phyloP scores from a whole-genome alignment of 2,329 filamentous ascomycete species.

The Ceratocystis papillata region DNA sequence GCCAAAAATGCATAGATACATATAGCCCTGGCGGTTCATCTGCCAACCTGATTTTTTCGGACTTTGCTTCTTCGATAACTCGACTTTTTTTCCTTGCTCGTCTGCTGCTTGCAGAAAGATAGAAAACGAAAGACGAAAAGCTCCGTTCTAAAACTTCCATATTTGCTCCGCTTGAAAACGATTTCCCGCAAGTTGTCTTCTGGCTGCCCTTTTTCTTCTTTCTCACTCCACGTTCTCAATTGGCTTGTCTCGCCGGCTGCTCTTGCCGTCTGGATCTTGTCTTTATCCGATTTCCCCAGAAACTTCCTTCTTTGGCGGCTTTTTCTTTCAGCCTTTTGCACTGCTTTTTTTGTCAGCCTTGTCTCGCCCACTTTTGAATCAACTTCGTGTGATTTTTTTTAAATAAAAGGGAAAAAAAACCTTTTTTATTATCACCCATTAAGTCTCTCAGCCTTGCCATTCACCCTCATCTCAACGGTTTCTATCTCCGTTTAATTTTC shows the following conservation, averaged over 20 bases:
- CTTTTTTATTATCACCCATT: background rate
- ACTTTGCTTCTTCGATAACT: background rate
- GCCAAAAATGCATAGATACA: background rate
- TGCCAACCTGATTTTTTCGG: slow-evolving; percentile 4
- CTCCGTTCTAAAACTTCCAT: too few relatives aligned
- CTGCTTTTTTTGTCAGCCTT: background rate
- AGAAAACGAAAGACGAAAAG: background rate
- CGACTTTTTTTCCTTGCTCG: background rate
- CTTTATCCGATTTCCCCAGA: background rate
- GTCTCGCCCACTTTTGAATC: background rate
- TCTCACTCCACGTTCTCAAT: background rate
- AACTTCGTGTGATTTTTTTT: slow-evolving; percentile 8
- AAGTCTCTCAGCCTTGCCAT: slow-evolving; percentile 4
- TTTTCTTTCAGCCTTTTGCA: background rate
- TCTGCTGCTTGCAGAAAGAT: background rate
- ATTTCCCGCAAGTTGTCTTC: too few relatives aligned
- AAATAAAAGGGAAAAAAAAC: background rate
- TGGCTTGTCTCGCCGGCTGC: background rate
- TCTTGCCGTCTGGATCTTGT: background rate
- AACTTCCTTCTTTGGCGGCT: background rate
- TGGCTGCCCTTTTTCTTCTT: slow-evolving; percentile 2
- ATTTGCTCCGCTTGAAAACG: too few relatives aligned
- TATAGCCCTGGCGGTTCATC: background rate
- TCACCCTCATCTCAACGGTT: background rate
- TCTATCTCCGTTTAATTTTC: background rate